Base-by-base conservation (phyloP, 768 basidiomycete species). In the Mycena sanguinolenta region DNA sequence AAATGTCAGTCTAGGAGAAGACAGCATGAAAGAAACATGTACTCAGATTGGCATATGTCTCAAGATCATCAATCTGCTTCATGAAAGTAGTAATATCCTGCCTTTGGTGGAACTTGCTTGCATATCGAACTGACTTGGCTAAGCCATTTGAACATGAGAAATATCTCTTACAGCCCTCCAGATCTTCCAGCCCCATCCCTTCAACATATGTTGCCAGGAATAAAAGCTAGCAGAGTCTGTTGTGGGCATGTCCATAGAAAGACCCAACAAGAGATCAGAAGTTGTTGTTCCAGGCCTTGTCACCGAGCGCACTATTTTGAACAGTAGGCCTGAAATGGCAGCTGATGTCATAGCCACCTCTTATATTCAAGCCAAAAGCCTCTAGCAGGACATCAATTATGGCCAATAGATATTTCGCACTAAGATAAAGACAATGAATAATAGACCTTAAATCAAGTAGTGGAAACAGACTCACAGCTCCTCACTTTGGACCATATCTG, bases 31-130 rank as follows among this genome's bases (percentile, higher is more conserved):
- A 49, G 23, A 49, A 8, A n/a, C n/a, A 49, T 23, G 46, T 23
- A 49, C 46, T 49, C 46, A 49, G 23, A n/a, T 49, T 49, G 46
- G 46, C 46, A 23, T 49, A 49, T 49, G 46, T 49, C 46, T 23
- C n/a, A n/a, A n/a, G n/a, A n/a, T n/a, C n/a, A n/a, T n/a, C n/a
- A n/a, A n/a, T n/a, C n/a, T n/a, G n/a, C n/a, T n/a, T n/a, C n/a
- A n/a, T n/a, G n/a, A n/a, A n/a, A n/a, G n/a, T n/a, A n/a, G n/a
- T n/a, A n/a, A n/a, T n/a, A n/a, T n/a, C n/a, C n/a, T n/a, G n/a
- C n/a, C n/a, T n/a, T n/a, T n/a, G n/a, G n/a, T n/a, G n/a, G n/a
- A n/a, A n/a, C n/a, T n/a, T n/a, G n/a, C n/a, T n/a, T n/a, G n/a
- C n/a, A n/a, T n/a, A n/a, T 9, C 16, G 17, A 4, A 44, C 42